Evolutionary conservation across 2,329 filamentous ascomycete genomes (phyloP).

Genomic region (Neodidymelliopsis sp.): DNA sequence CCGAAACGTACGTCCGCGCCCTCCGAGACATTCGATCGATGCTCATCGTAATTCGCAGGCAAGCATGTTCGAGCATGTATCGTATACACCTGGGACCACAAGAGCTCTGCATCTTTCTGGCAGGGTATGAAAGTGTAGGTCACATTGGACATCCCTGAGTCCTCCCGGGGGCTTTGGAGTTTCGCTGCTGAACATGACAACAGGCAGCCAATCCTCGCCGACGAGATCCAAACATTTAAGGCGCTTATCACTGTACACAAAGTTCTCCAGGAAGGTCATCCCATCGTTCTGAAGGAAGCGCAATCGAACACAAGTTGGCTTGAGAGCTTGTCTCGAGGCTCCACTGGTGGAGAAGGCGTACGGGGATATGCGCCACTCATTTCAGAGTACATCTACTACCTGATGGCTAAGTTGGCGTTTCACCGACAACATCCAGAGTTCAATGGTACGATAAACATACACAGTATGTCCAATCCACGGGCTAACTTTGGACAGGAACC

Average conservation of each 20-base stretch:
- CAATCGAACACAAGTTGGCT: conserved; percentile 90
- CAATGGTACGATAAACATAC: conserved; percentile 68
- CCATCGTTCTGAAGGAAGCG: conserved; percentile 84
- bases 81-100: conserved; percentile 99
- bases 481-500: conserved; percentile 60
- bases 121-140: conserved; percentile 95
- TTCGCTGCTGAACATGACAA: conserved; percentile 21
- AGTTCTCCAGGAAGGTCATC: conserved; percentile 95
- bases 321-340: conserved; percentile 86
- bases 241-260: conserved; percentile 97
- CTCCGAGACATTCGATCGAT: conserved; percentile 16
- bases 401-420: conserved; percentile 94
- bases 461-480: not conserved
- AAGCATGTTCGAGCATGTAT: conserved; percentile 99
- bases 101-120: conserved; percentile 95
- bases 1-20: conserved; percentile 65
- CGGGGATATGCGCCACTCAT: conserved; percentile 91
- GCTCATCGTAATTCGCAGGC: conserved; percentile 54
- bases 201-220: conserved; percentile 95
- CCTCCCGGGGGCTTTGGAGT: not conserved
- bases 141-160: not conserved
- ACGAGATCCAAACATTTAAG: conserved; percentile 99
- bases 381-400: conserved; percentile 94
- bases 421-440: conserved; percentile 97
- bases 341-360: conserved; percentile 78